Evolutionary conservation across 371 early-diverging fungal species (phyloP), one percentile per base, ranked within the genome.

Genomic region (Rhizopus arrhizus): DNA sequence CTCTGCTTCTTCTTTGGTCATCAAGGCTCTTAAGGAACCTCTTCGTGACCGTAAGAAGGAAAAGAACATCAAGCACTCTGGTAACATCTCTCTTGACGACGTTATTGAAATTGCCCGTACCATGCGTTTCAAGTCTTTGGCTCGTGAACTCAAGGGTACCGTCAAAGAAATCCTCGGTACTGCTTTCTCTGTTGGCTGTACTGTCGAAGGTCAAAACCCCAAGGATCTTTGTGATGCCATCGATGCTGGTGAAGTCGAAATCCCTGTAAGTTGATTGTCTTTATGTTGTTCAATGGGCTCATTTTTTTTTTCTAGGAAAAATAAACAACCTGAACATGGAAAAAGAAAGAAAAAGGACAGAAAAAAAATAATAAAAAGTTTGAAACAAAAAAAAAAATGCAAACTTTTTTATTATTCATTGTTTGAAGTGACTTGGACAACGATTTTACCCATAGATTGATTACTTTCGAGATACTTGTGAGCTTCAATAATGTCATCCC

Each of bases 1-100:
- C 69, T 91, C 94, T 47, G 98, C 99, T 63, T 93, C 97, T 34
- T 93, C 99, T 69, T 85, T 99, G 62, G 94, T 99, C 76, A 96
- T 99, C 85, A 91, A 91, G 84, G 99, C 98, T 71, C 86, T 99
- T 50, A 98, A 97, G 89, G 99, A 99, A 85, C 97, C 99, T 67
- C 89, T 91, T 58, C 89, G 99, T 68, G 99, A 99, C 86, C 91
- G 94, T 82, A 99, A 99, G 94, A 99, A 99, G 95, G 99, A 98
- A 81, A 99, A 99, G 92, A 99, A 99, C 92, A 94, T 96, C 84
- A 91, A 94, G 87, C 97, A 98, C 90, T 81, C 75, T 68, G 96
- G 96, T 62, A 94, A 96, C 89, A 80, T 96, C 69, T 67, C 92
- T 61, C 76, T 98, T 43, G 91, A 92, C 61, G 93, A 96, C 61